Base-by-base conservation (phyloP, 441 rosid genomes). In the Geranium incanum region DNA sequence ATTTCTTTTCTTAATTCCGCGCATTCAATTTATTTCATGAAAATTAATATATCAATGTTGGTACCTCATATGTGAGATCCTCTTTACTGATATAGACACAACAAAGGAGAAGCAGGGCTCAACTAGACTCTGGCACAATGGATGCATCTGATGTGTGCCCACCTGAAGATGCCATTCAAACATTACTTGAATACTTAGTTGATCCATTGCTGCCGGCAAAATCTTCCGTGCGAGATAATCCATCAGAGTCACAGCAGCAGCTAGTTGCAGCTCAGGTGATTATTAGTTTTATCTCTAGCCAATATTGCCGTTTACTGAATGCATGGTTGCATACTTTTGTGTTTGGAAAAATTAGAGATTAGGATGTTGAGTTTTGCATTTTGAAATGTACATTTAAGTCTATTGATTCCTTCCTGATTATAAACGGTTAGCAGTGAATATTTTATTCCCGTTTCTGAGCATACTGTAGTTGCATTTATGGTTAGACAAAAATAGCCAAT, bases 251-350 rank as follows among this genome's bases (percentile, higher is more conserved):
- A 67, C 78, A 80, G 28, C 86, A 83, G 33, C 83, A 86, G 78
- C 73, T 72, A 28, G 88, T 89, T 4, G 92, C 95, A 1, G 83
- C 86, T 65, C 98, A 93, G 97, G 98, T 93, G 0, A 55, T 2
- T 72, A 64, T 7, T 36, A 13, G 65, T 55, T 73, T 19, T 39
- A 12, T 16, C 65, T 71, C 50, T 70, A 48, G 39, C 23, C 7
- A 18, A 16, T 52, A 4, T 62, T 36, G 4, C 68, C 41, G 0
- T 66, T 66, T 15, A 66, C 45, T 36, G 45, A 21, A 28, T 28
- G 37, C 9, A 63, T 63, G 11, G 67, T 63, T 28, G 33, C 36
- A 23, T 5, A 7, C 28, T 68, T 3, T 48, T 3, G 23, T 48
- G 50, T 60, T 41, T 37, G 12, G 41, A 39, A 65, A 18, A 62